Evolutionary conservation across 257 asterid species (phyloP).

Genomic region (Rhazya stricta): DNA sequence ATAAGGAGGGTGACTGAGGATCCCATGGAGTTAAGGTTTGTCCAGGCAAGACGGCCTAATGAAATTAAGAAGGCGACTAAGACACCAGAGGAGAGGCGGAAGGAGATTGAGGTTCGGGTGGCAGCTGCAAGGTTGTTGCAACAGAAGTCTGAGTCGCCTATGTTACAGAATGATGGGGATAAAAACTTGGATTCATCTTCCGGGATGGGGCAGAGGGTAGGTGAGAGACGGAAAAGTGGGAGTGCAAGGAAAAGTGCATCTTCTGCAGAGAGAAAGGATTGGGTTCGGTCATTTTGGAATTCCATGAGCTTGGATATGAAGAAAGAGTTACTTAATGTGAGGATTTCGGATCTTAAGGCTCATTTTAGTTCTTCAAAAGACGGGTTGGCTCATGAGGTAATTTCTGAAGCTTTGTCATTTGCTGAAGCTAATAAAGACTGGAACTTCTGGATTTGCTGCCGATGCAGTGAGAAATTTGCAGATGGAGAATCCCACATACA

Average conservation of each 20-base stretch:
- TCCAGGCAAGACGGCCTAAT: slow-evolving; percentile 58
- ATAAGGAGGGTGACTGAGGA: slow-evolving; percentile 64
- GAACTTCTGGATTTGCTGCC: slow-evolving; percentile 68
- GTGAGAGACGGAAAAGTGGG: slow-evolving; percentile 55
- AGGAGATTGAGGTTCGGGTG: slow-evolving; percentile 79
- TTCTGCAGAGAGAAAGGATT: slow-evolving; percentile 60
- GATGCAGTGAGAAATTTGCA: slow-evolving; percentile 50
- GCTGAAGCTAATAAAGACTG: slow-evolving; percentile 53
- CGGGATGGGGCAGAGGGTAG: slow-evolving; percentile 42
- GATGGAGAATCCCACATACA: slow-evolving; percentile 47
- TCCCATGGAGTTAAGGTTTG: slow-evolving; percentile 68
- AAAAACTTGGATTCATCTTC: slow-evolving; percentile 41
- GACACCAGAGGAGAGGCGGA: slow-evolving; percentile 77
- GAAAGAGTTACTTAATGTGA: slow-evolving; percentile 42
- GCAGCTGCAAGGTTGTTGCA: slow-evolving; percentile 83
- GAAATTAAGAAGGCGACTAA: slow-evolving; percentile 72
- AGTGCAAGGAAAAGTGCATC: slow-evolving; percentile 47
- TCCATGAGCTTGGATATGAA: slow-evolving; percentile 50
- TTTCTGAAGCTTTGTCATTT: slow-evolving; percentile 60
- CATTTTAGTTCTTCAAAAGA: slow-evolving; percentile 56
- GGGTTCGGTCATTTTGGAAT: slow-evolving; percentile 60
- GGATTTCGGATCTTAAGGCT: slow-evolving; percentile 47
- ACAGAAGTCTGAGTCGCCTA: slow-evolving; percentile 51
- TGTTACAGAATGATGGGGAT: slow-evolving; percentile 39
- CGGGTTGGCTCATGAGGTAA: slow-evolving; percentile 37